A percentile compares a stretch with the other conserved stretches of the same genome.
Evolutionary conservation across 208 protist species (phyloP).

Genomic region (Leishmania lainsoni): DNA sequence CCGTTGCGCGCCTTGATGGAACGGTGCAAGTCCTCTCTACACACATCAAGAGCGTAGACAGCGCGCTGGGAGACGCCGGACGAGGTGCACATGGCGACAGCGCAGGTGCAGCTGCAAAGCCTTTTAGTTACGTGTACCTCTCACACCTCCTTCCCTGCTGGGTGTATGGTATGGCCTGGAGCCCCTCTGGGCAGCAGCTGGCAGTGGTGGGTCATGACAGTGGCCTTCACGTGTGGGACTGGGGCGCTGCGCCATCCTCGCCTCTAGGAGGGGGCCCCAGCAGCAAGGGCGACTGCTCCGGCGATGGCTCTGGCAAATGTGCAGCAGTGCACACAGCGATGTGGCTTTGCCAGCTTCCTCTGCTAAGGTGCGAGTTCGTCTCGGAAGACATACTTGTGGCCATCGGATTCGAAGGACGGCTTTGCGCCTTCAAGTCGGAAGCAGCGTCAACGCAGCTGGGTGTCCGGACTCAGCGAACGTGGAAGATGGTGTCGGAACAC

Average conservation of each 20-base stretch:
- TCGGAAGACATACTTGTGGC: constrained; percentile 12
- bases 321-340: background rate
- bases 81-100: background rate
- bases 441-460: background rate
- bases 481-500: background rate
- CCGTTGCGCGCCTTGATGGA: constrained; percentile 46
- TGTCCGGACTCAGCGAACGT: background rate
- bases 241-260: background rate
- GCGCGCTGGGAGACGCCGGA: background rate
- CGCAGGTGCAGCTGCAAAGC: background rate
- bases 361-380: constrained; percentile 19
- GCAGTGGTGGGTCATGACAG: constrained; percentile 30
- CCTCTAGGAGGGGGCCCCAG: background rate
- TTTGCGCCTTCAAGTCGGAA: constrained; percentile 16
- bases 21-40: constrained; percentile 54
- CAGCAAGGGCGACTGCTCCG: background rate
- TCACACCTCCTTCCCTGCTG: constrained; percentile 8
- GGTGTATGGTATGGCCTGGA: constrained; percentile 23
- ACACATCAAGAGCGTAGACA: constrained; percentile 57
- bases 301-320: background rate
- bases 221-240: constrained; percentile 18
- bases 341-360: constrained; percentile 19
- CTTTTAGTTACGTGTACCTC: constrained; percentile 19
- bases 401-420: constrained; percentile 20
- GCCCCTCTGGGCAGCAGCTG: constrained; percentile 15